Percentiles rank a stretch among this genome's conserved stretches.
Conservation (phyloP, 78 protist species). For the Salpingoeca rosetta region DNA sequence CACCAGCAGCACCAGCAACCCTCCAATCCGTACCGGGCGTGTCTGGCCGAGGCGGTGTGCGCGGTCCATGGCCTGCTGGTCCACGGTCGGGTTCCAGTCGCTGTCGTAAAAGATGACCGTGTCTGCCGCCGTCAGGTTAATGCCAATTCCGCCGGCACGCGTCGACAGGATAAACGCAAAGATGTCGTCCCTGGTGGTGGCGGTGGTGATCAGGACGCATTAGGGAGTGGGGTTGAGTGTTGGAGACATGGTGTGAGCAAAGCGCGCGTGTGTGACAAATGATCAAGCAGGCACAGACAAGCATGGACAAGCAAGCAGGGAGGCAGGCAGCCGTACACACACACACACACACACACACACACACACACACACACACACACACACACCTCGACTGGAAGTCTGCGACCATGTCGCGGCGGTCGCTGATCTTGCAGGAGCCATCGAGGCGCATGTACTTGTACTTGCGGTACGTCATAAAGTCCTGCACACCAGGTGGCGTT, state of each 20-base stretch:
- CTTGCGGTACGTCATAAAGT: constrained; percentile 39
- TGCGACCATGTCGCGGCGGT: constrained; percentile 69
- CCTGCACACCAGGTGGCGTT: too few relatives aligned
- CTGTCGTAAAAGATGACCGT: constrained; percentile 66
- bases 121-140: constrained; percentile 66
- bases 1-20: too few relatives aligned
- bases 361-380: neutral
- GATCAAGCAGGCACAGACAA: neutral
- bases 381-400: constrained; percentile 52
- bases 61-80: constrained; percentile 85
- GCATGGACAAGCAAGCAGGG: neutral
- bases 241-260: neutral
- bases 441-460: constrained; percentile 74
- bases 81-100: constrained; percentile 65
- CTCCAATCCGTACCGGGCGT: too few relatives aligned
- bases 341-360: neutral
- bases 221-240: neutral
- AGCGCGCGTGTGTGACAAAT: neutral
- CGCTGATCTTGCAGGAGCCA: constrained; percentile 65
- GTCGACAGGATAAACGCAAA: constrained; percentile 84
- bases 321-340: too few relatives aligned
- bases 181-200: neutral
- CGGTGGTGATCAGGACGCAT: neutral
- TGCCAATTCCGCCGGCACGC: constrained; percentile 85
- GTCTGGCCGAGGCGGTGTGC: constrained; percentile 92